Conservation (phyloP, 257 asterid species). For the Lycium ferocissimum region DNA sequence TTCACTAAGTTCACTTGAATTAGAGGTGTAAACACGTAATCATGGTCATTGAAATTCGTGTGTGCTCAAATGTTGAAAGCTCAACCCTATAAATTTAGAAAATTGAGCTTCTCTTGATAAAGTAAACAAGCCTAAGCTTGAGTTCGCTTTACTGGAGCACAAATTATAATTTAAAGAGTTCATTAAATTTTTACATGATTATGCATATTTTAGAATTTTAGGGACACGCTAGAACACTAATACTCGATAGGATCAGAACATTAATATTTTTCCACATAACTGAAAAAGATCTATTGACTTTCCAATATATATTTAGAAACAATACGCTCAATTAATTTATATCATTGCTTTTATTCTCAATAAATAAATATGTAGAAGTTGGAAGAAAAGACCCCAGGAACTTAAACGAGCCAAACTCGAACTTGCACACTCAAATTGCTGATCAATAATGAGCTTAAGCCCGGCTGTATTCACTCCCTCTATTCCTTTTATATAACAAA, state of each 20-base stretch:
- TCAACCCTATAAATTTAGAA: slow-evolving; percentile 24
- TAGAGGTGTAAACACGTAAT: neutral
- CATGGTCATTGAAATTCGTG: neutral
- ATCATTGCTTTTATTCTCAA: neutral
- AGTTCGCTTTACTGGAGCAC: neutral
- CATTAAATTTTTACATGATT: neutral
- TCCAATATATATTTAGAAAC: neutral
- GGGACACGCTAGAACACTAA: neutral
- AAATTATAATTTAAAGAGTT: neutral
- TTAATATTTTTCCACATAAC: slow-evolving; percentile 1
- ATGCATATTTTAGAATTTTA: neutral
- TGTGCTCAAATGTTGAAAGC: slow-evolving; percentile 13
- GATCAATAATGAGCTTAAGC: neutral
- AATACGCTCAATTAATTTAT: neutral
- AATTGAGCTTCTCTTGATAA: neutral
- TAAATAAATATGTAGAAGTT: slow-evolving; percentile 5
- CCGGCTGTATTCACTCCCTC: neutral
- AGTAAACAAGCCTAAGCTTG: slow-evolving; percentile 1
- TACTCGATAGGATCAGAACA: neutral
- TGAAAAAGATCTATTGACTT: neutral
- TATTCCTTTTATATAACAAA: neutral
- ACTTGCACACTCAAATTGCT: slow-evolving; percentile 13
- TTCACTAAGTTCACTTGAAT: slow-evolving; percentile 5
- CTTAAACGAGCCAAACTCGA: neutral
- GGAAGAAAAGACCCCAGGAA: neutral